A percentile compares a stretch with the other conserved stretches of the same genome.
Evolutionary conservation across 305 asterid genomes (phyloP).

Genomic region (Fraxinus floribunda): DNA sequence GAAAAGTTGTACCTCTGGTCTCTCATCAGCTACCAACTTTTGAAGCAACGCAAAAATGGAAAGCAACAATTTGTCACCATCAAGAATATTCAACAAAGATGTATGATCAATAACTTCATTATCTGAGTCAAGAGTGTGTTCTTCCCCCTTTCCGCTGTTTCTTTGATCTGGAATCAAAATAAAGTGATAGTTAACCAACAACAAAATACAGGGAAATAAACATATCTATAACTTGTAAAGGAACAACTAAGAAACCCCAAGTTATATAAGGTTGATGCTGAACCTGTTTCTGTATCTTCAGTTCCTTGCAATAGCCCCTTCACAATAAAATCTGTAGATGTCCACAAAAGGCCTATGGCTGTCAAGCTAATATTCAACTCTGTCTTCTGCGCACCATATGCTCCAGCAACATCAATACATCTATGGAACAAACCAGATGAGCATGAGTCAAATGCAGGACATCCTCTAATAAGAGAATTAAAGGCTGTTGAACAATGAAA

Average conservation of each 20-base stretch:
- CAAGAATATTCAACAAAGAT: conserved; percentile 44
- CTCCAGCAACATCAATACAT: conserved; percentile 95
- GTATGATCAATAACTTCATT: conserved; percentile 41
- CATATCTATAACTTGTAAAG: not conserved
- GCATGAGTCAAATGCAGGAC: not conserved
- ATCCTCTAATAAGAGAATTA: not conserved
- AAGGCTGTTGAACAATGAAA: not conserved
- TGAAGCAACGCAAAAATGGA: conserved; percentile 86
- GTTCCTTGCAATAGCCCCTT: conserved; percentile 58
- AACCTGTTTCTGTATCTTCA: not conserved
- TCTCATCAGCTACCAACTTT: conserved; percentile 88
- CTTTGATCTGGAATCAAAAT: conserved; percentile 54
- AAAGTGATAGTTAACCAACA: conserved; percentile 15
- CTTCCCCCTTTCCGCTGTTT: conserved; percentile 42
- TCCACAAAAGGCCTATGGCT: conserved; percentile 93
- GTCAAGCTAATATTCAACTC: conserved; percentile 24
- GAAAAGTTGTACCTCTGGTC: conserved; percentile 78
- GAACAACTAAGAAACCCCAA: conserved; percentile 10
- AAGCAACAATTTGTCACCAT: conserved; percentile 70
- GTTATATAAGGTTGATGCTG: conserved; percentile 24
- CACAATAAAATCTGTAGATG: conserved; percentile 86
- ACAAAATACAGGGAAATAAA: not conserved
- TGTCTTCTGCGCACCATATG: conserved; percentile 87
- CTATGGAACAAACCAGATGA: conserved; percentile 45
- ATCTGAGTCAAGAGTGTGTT: conserved; percentile 33